Evolutionary conservation across 345 rosid genomes (phyloP).

Genomic region (Boechera divaricarpa): DNA sequence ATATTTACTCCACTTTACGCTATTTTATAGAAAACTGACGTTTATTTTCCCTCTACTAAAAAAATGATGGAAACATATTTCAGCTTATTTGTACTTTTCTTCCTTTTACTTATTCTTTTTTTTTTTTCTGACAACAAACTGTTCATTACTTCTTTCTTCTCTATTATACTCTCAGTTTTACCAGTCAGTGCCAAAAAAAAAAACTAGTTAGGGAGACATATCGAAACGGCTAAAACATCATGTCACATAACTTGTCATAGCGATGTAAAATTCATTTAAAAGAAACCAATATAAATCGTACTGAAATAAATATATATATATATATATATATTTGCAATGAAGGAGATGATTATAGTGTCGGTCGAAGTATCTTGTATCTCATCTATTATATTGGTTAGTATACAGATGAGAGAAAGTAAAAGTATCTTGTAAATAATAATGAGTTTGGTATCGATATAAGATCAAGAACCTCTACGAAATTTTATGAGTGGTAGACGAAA

Average conservation of each 20-base stretch:
- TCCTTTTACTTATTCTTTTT: no score
- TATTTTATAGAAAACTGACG: no score
- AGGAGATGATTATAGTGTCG: slow-evolving; percentile 50
- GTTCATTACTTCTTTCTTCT: no score
- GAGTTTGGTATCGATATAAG: slow-evolving; percentile 78
- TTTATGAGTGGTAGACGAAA: slow-evolving; percentile 11
- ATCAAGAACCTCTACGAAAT: slow-evolving; percentile 78
- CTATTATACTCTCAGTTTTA: no score
- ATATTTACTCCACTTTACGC: no score
- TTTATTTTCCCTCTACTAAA: no score
- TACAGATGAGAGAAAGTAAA: slow-evolving; percentile 69
- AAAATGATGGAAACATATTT: no score
- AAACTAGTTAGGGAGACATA: neutral
- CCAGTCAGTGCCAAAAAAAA: neutral
- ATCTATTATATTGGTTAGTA: slow-evolving; percentile 4
- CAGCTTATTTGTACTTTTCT: no score
- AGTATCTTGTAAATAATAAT: slow-evolving; percentile 42
- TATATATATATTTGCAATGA: slow-evolving; percentile 1
- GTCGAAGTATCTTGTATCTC: slow-evolving; percentile 46
- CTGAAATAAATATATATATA: neutral
- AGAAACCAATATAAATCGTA: neutral
- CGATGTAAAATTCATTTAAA: neutral
- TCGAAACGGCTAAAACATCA: neutral
- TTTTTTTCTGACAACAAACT: no score
- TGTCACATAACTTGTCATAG: neutral